Evolutionary conservation across 306 rosid species (phyloP).

Genomic region (Begonia masoniana): DNA sequence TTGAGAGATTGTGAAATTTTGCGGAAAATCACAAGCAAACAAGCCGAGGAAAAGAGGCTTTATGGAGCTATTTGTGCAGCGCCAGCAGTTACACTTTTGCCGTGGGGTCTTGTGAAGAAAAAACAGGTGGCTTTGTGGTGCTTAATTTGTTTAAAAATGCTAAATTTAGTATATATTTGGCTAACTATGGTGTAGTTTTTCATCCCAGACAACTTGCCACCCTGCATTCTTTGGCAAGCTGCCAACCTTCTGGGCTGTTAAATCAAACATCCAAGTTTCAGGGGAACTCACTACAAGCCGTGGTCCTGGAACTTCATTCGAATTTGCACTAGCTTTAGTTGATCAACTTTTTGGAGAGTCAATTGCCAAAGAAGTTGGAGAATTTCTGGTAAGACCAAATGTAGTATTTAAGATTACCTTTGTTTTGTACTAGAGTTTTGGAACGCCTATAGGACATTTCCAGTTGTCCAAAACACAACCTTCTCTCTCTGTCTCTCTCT

Average conservation of each 20-base stretch:
- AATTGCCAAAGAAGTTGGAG: conserved; percentile 61
- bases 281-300: conserved; percentile 85
- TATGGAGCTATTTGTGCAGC: conserved; percentile 96
- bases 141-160: conserved; percentile 8
- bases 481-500: too few species aligned
- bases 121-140: conserved; percentile 45
- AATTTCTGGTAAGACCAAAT: conserved; percentile 40
- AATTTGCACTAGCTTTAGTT: conserved; percentile 71
- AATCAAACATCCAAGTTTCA: conserved; percentile 77
- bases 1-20: conserved; percentile 67
- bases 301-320: conserved; percentile 79
- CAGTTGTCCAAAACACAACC: background rate
- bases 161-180: conserved; percentile 10
- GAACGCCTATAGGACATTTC: background rate
- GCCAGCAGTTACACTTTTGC: conserved; percentile 87
- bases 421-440: too few species aligned
- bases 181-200: conserved; percentile 42
- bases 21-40: conserved; percentile 53
- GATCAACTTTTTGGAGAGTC: conserved; percentile 77
- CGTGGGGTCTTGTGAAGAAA: conserved; percentile 83
- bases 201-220: conserved; percentile 76
- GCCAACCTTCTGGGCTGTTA: conserved; percentile 92
- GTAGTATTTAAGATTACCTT: background rate
- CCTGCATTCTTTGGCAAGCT: conserved; percentile 89
- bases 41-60: conserved; percentile 72